These are phyloP conservation scores for Pelargonium nanum DNA, from an alignment of 345 rosid genomes.

Conservation along the genomic window DNA sequence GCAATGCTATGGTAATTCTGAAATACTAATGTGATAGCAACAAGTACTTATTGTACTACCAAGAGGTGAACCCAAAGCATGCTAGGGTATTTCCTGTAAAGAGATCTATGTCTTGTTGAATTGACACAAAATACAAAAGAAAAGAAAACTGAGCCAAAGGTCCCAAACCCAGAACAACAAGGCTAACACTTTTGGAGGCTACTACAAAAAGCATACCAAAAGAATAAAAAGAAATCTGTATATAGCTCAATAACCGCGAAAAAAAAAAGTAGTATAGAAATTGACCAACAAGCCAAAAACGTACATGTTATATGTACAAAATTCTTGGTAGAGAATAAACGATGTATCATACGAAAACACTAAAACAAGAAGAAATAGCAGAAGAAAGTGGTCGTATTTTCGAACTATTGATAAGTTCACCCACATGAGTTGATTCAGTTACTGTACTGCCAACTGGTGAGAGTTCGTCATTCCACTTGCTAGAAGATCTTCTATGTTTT, in stretches of 20 bases:
- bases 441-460: slow-evolving; percentile 52
- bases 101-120: not conserved
- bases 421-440: slow-evolving; percentile 61
- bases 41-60: not conserved
- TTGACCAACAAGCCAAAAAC: not conserved
- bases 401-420: slow-evolving; percentile 40
- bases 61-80: not conserved
- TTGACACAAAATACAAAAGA: not conserved
- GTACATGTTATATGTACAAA: not conserved
- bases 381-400: slow-evolving; percentile 34
- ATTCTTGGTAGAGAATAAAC: not conserved
- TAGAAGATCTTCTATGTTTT: slow-evolving; percentile 58
- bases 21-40: not conserved
- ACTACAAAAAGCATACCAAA: not conserved
- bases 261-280: no score
- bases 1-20: no score
- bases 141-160: not conserved
- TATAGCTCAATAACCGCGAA: not conserved
- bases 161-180: not conserved
- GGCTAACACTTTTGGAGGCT: not conserved
- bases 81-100: not conserved
- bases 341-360: not conserved
- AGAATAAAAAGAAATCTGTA: not conserved
- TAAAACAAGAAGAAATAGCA: slow-evolving; percentile 3
- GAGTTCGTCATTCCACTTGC: slow-evolving; percentile 74